Conservation (phyloP, 305 asterid genomes). For the Euphrasia arctica region DNA sequence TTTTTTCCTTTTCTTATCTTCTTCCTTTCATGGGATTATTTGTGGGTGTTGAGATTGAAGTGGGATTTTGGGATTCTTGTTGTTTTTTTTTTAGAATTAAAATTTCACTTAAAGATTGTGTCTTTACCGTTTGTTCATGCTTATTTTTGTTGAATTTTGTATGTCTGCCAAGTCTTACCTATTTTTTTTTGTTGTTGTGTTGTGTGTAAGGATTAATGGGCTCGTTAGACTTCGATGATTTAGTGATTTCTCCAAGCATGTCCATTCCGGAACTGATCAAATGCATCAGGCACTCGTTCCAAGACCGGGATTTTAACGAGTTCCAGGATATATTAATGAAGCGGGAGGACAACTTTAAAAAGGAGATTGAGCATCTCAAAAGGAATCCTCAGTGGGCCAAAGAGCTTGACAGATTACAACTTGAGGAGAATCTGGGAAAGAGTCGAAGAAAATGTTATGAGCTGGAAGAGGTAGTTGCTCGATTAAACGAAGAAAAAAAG, state of each 20-base stretch:
- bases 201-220: constrained; percentile 8
- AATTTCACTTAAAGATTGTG: no score
- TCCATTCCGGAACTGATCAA: constrained; percentile 29
- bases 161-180: background rate
- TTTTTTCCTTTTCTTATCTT: no score
- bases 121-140: background rate
- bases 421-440: constrained; percentile 13
- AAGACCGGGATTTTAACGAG: constrained; percentile 23
- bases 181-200: background rate
- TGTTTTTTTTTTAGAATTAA: no score
- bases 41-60: no score
- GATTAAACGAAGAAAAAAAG: constrained; percentile 22
- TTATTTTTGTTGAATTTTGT: background rate
- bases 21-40: no score
- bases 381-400: background rate
- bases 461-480: constrained; percentile 11
- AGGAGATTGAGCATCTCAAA: constrained; percentile 23
- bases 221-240: background rate
- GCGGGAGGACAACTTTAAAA: background rate
- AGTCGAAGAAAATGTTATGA: constrained; percentile 19
- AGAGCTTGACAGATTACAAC: constrained; percentile 2
- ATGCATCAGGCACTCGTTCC: constrained; percentile 23
- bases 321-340: constrained; percentile 18
- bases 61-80: no score
- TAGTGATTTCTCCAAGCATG: background rate